Conservation (phyloP, 2,329 filamentous ascomycete genomes). For the Trichoderma semiorbis region DNA sequence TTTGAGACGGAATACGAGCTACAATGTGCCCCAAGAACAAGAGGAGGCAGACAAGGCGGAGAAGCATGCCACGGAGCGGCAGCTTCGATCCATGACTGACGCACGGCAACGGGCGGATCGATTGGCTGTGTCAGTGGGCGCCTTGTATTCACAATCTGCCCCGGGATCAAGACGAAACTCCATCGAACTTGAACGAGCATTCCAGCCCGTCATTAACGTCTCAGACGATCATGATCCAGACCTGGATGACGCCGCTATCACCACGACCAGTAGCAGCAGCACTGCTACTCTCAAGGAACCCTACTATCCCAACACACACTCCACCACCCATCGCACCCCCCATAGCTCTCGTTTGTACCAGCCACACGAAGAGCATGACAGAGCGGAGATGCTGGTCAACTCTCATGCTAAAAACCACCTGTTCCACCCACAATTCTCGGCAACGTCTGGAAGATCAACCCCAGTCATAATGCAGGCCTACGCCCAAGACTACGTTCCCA, state of each 20-base stretch:
- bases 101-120: conserved; percentile 39
- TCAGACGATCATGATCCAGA: conserved; percentile 27
- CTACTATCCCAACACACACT: background rate
- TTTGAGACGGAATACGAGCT: conserved; percentile 43
- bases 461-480: conserved; percentile 48
- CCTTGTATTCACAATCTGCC: conserved; percentile 31
- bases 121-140: conserved; percentile 39
- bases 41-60: conserved; percentile 41
- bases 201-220: conserved; percentile 33
- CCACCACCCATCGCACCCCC: conserved; percentile 26
- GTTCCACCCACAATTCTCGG: conserved; percentile 27
- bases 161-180: conserved; percentile 37
- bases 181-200: conserved; percentile 30
- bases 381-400: conserved; percentile 36
- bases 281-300: background rate
- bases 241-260: conserved; percentile 21
- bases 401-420: conserved; percentile 34
- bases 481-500: conserved; percentile 56
- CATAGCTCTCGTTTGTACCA: conserved; percentile 20
- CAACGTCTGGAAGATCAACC: conserved; percentile 36
- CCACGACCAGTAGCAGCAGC: background rate
- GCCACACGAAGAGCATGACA: conserved; percentile 25
- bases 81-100: conserved; percentile 39
- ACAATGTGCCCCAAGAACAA: conserved; percentile 39
- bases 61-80: conserved; percentile 35